Conservation (phyloP, 2,329 filamentous ascomycete genomes). For the Botrytis elliptica region DNA sequence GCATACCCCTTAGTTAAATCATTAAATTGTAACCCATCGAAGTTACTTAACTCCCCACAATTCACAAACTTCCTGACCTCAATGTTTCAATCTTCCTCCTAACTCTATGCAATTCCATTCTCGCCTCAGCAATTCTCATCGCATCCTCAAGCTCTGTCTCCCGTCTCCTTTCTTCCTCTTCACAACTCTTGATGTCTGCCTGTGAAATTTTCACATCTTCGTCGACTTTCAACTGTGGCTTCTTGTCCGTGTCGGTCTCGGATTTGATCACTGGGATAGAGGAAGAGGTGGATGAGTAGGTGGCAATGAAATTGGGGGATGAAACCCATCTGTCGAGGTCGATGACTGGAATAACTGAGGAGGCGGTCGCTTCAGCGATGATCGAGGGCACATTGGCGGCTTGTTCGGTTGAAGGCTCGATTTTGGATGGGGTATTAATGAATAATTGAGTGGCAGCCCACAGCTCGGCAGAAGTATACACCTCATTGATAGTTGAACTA, state of each 20-base stretch:
- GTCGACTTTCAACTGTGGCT: not conserved
- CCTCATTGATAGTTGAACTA: not conserved
- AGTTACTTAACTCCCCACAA: accelerated
- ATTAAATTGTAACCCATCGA: too few species aligned
- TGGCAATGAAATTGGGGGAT: not conserved
- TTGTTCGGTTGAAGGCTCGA: not conserved
- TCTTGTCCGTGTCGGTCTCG: not conserved
- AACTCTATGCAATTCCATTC: not conserved
- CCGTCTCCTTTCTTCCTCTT: not conserved
- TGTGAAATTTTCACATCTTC: not conserved
- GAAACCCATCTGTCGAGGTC: not conserved
- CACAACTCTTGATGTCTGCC: not conserved
- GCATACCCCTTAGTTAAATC: not conserved
- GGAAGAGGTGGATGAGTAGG: not conserved
- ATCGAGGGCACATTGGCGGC: too few species aligned
- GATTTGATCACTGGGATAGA: not conserved
- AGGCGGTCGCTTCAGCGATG: too few species aligned
- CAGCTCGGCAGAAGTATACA: not conserved
- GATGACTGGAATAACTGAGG: not conserved
- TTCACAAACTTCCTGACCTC: not conserved
- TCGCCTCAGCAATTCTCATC: not conserved
- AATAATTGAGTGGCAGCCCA: accelerated
- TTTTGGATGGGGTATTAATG: not conserved
- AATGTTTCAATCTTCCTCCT: not conserved
- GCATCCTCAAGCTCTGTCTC: conserved; percentile 6